Conservation (phyloP, 306 rosid genomes). For the Dalbergia cochinchinensis region DNA sequence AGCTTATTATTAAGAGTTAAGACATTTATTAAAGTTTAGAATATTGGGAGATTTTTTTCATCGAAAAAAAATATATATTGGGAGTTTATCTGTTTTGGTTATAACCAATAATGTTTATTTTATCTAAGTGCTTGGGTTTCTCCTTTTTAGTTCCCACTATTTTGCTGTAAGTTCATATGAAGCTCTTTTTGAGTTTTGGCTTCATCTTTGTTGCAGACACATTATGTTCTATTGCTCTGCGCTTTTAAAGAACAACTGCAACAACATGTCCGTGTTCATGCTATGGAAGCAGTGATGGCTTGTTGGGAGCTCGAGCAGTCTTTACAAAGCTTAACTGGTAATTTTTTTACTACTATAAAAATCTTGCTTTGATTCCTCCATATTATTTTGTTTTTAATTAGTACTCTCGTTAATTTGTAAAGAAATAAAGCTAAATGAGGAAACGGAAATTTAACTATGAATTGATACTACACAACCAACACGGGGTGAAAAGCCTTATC, state of each 20-base stretch:
- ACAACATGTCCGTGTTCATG: slow-evolving; percentile 89
- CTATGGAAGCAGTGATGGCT: slow-evolving; percentile 96
- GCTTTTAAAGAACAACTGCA: slow-evolving; percentile 89
- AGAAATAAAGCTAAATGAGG: not conserved
- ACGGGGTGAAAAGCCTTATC: not conserved
- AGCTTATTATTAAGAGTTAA: not conserved
- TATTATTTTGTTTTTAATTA: not conserved
- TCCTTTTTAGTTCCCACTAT: not conserved
- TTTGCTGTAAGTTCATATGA: not conserved
- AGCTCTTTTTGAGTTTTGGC: not conserved
- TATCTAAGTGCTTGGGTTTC: not conserved
- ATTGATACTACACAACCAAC: not conserved
- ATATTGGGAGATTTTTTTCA: too few relatives aligned
- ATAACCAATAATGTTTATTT: not conserved
- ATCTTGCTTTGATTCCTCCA: not conserved
- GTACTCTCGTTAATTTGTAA: not conserved
- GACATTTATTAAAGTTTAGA: not conserved
- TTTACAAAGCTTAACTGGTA: slow-evolving; percentile 88
- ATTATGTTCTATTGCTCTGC: slow-evolving; percentile 77
- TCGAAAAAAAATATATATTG: too few relatives aligned
- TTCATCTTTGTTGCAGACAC: slow-evolving; percentile 58
- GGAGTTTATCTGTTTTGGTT: not conserved
- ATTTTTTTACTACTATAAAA: not conserved
- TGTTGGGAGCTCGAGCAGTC: slow-evolving; percentile 94
- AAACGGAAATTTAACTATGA: not conserved